Base-by-base conservation (phyloP, 108 stramenopile species). In the Fragilaria radians region DNA sequence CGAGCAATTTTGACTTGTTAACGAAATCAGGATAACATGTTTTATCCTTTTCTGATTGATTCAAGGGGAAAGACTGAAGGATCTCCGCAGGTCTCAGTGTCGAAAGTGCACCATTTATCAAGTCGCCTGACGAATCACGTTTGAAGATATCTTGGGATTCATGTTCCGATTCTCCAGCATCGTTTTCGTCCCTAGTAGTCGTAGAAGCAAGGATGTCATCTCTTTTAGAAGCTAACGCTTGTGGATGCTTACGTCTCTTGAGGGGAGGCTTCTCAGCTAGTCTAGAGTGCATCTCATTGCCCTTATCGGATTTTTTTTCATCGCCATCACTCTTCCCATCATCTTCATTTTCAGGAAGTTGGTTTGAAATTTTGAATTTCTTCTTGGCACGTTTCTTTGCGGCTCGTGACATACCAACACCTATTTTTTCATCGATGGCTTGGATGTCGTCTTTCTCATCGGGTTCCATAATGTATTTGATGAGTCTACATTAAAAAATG, bases 321-420 rank as follows among this genome's bases (percentile, higher is more conserved):
- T 66, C 63, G 30, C 46, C 46, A 25, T 73, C 65, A 1, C 68
- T 62, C 34, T 48, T 49, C 48, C 57, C 55, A 24, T 63, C 61
- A 17, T 29, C 32, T 25, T 61, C 42, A 46, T 48, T 27, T 29
- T 67, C 46, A n/a, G n/a, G n/a, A 42, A 46, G 59, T 61, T 62
- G 60, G 65, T 78, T 79, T 51, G 77, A 65, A 26, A 63, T 59
- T 70, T 81, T 81, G 50, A 76, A 61, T 60, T 65, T 84, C 62
- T 85, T 85, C 71, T 85, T 88, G 56, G 83, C 83, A 19, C 87
- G 73, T 59, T 85, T 87, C 75, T 86, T 87, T 4, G 89, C 83
- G n/a, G 89, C 89, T 22, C 89, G 85, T 25, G 89, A 91, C 82
- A 78, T 80, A 11, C 82, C 82, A 42, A 7, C 36, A n/a, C n/a